phyloP scores from a whole-genome alignment of 192 early-diverging fungal species.

The Backusella macrospora region DNA sequence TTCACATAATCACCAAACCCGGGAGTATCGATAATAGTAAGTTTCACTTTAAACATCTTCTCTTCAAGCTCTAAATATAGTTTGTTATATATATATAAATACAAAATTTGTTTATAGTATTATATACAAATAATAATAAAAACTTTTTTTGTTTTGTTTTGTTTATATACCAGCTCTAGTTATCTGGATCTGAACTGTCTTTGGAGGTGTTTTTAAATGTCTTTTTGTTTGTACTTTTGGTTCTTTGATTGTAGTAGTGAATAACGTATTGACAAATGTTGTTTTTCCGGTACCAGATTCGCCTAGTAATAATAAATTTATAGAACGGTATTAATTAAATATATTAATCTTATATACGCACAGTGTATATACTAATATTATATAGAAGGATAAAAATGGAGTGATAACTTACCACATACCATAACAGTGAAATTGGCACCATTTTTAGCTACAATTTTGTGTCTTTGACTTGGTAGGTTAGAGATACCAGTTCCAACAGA shows the following conservation, averaged over 20 bases:
- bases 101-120: no score
- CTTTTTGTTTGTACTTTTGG: constrained; percentile 52
- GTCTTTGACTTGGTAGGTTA: constrained; percentile 90
- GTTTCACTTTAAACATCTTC: constrained; percentile 89
- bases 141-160: no score
- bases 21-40: constrained; percentile 96
- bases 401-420: constrained; percentile 80
- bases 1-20: constrained; percentile 99
- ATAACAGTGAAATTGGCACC: constrained; percentile 96
- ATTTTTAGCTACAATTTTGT: constrained; percentile 88
- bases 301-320: constrained; percentile 49
- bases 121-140: not conserved
- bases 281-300: constrained; percentile 96
- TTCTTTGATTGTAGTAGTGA: constrained; percentile 71
- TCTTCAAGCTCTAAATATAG: constrained; percentile 82
- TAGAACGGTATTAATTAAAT: not conserved
- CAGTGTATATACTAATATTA: not conserved
- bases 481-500: constrained; percentile 76
- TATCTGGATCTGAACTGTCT: constrained; percentile 97
- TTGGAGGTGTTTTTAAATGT: constrained; percentile 88
- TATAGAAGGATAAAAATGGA: not conserved
- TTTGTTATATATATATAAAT: no score
- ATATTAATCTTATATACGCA: not conserved
- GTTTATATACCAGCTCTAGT: constrained; percentile 81
- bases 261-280: constrained; percentile 97